These are phyloP conservation scores for Blastomyces parvus DNA, from an alignment of 2,329 filamentous ascomycete genomes.

Conservation along the genomic window DNA sequence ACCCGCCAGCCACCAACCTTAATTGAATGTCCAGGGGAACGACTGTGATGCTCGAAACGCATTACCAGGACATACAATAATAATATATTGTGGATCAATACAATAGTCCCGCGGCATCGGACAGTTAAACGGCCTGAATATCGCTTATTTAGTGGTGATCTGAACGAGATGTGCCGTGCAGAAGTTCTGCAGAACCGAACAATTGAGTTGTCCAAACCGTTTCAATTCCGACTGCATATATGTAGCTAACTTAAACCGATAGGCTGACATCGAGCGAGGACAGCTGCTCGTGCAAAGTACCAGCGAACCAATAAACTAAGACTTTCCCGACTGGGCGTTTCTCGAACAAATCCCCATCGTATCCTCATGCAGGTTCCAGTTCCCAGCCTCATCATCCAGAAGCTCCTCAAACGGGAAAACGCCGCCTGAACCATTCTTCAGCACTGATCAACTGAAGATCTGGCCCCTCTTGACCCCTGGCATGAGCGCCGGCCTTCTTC, in stretches of 20 bases:
- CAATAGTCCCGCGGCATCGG: neutral
- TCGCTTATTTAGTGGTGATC: neutral
- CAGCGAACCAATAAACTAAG: neutral
- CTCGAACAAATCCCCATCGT: neutral
- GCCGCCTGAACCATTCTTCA: constrained; percentile 4
- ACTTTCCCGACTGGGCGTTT: neutral
- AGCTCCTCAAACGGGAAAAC: neutral
- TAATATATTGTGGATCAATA: neutral
- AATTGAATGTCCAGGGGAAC: neutral
- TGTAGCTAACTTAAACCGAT: neutral
- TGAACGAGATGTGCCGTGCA: neutral
- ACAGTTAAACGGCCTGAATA: neutral
- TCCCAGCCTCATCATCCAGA: constrained; percentile 1
- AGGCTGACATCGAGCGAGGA: neutral
- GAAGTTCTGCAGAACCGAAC: neutral
- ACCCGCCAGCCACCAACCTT: neutral
- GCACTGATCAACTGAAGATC: constrained; percentile 5
- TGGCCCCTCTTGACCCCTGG: neutral
- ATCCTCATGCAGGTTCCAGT: neutral
- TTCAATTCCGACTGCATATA: neutral
- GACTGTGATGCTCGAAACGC: neutral
- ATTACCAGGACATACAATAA: neutral
- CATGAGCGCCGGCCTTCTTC: constrained; percentile 2
- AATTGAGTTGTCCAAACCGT: neutral
- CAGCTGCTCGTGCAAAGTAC: neutral